Percentiles rank a stretch among this genome's conserved stretches.
Evolutionary conservation across 1,139 yeast species (phyloP).

Genomic region (Pichia sp.): DNA sequence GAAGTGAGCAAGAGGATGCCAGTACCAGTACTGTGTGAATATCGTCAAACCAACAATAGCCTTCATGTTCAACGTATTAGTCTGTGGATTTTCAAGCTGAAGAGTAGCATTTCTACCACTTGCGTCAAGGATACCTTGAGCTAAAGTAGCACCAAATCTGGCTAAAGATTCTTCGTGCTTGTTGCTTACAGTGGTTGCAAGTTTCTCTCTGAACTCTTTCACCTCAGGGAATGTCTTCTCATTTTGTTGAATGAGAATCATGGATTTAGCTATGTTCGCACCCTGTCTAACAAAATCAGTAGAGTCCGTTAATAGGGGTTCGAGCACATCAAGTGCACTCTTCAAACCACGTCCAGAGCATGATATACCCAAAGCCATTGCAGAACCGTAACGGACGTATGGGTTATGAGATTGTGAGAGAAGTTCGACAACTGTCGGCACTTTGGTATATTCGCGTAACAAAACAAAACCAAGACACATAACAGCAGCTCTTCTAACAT

Average conservation of each 20-base stretch:
- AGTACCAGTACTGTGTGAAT: slow-evolving; percentile 94
- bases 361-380: slow-evolving; percentile 93
- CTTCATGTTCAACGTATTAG: slow-evolving; percentile 83
- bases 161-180: slow-evolving; percentile 97
- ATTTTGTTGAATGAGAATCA: slow-evolving; percentile 91
- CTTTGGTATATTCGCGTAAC: slow-evolving; percentile 85
- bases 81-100: slow-evolving; percentile 80
- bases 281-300: slow-evolving; percentile 98
- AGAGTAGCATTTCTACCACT: slow-evolving; percentile 99
- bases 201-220: slow-evolving; percentile 63
- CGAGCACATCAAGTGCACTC: slow-evolving; percentile 86
- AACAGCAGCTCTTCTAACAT: slow-evolving; percentile 95
- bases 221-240: slow-evolving; percentile 80
- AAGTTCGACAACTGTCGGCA: slow-evolving; percentile 91
- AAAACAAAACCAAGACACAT: slow-evolving; percentile 89
- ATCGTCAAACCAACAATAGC: slow-evolving; percentile 90
- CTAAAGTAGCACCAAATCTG: slow-evolving; percentile 93
- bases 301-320: slow-evolving; percentile 88
- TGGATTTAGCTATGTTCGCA: slow-evolving; percentile 85
- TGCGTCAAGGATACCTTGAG: slow-evolving; percentile 97
- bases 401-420: slow-evolving; percentile 95
- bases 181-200: slow-evolving; percentile 68
- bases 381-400: slow-evolving; percentile 97
- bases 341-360: slow-evolving; percentile 93
- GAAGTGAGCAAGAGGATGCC: slow-evolving; percentile 97